Base-by-base conservation (phyloP, 768 basidiomycete genomes). In the Tubosaeta sp. region DNA sequence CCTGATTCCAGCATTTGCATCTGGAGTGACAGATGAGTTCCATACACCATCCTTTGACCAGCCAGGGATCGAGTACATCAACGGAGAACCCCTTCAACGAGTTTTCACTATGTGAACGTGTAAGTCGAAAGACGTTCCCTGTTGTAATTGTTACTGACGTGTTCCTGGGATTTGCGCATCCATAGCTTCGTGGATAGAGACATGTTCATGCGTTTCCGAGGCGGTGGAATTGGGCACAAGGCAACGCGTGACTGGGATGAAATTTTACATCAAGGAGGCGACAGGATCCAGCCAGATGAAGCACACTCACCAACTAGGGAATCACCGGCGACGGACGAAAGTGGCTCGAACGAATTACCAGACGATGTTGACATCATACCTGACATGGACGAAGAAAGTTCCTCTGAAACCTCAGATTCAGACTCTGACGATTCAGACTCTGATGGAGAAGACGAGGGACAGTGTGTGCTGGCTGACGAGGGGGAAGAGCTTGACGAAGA, bases 1-100 rank as follows among this genome's bases (percentile, higher is more conserved):
- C 53, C 53, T 81, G 2, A 69, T 80, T 9, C 79, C 77, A 0
- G 73, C 60, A 0, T 79, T 76, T 34, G 27, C 42, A 4, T 37
- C 49, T 7, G 66, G 67, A 5, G 29, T 29, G 2, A 62, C 66
- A 0, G n/a, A 51, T 7, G 47, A 55, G 5, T 37, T 37, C 7
- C 35, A n/a, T 9, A 37, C n/a, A 8, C n/a, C 35, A 37, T 37
- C 35, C 7, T 37, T 37, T 10, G 13, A 8, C n/a, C 35, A 37
- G 35, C 35, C 35, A 37, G 35, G 35, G 16, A 16, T 17, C n/a
- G 16, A 37, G 16, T 3, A n/a, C 6, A 37, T 37, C 1, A 17
- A 37, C 6, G 39, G 39, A 22, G 11, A 25, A 25, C 17, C 19
- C 3, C 19, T 4, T 41, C 19, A 25, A 19, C 73, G 60, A 61